phyloP scores from a whole-genome alignment of 257 asterid genomes.

The Catharanthus roseus region DNA sequence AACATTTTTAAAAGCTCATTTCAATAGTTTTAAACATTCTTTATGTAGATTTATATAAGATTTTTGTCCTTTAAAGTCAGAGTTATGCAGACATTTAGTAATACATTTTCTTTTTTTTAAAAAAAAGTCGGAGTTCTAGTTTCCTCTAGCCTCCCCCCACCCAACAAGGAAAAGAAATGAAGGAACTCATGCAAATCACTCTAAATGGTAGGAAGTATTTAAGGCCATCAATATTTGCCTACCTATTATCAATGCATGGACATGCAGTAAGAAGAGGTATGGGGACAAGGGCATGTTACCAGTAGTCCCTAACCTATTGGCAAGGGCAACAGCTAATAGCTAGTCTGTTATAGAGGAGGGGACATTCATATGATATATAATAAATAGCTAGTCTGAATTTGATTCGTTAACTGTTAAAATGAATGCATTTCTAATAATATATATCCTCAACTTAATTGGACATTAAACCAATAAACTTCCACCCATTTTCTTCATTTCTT shows the following conservation, averaged over 20 bases:
- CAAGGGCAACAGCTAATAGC: neutral
- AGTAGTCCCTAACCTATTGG: neutral
- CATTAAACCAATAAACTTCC: too few relatives aligned
- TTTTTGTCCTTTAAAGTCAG: too few relatives aligned
- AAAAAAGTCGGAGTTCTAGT: too few relatives aligned
- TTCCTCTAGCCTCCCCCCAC: too few relatives aligned
- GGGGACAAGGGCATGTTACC: neutral
- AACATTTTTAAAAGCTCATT: too few relatives aligned
- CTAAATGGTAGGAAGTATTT: neutral
- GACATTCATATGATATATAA: neutral
- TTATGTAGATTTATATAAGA: too few relatives aligned
- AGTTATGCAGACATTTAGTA: too few relatives aligned
- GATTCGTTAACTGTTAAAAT: neutral
- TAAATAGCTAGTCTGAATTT: neutral
- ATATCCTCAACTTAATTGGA: too few relatives aligned
- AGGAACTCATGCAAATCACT: neutral
- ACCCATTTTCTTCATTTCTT: neutral
- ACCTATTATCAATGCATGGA: neutral
- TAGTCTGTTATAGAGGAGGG: neutral
- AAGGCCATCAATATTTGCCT: too few relatives aligned
- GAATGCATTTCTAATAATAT: neutral
- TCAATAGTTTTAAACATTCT: too few relatives aligned
- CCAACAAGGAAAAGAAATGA: too few relatives aligned
- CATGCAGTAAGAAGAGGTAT: neutral
- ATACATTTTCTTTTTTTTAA: too few relatives aligned